A percentile compares a stretch with the other conserved stretches of the same genome.
Evolutionary conservation across 192 early-diverging fungal genomes (phyloP).

Genomic region (Geranomyces michiganensis): DNA sequence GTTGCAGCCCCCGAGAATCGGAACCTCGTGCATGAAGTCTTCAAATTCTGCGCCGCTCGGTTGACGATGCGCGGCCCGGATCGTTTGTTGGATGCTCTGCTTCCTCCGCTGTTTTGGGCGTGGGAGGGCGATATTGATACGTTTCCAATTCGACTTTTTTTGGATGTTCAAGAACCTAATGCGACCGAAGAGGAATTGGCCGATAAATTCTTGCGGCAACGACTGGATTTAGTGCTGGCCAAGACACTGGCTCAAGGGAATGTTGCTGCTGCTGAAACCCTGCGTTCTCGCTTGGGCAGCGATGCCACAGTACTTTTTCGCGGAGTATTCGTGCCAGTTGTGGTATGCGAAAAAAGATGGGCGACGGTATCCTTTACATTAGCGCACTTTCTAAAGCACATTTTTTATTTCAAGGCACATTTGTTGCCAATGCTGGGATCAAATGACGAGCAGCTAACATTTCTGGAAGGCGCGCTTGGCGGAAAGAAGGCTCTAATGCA

Average conservation of each 20-base stretch:
- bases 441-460: background rate
- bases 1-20: background rate
- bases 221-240: background rate
- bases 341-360: background rate
- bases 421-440: background rate
- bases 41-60: background rate
- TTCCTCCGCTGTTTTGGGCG: constrained; percentile 16
- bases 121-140: constrained; percentile 13
- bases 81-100: constrained; percentile 5
- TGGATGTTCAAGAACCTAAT: too few relatives aligned
- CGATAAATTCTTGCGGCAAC: background rate
- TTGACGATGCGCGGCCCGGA: background rate
- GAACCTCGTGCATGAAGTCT: background rate
- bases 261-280: background rate
- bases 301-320: background rate
- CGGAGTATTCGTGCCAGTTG: background rate
- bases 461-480: background rate
- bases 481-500: background rate
- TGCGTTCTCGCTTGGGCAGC: background rate
- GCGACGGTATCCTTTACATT: background rate
- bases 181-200: background rate
- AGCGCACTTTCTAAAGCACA: background rate
- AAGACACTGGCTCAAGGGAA: constrained; percentile 6
- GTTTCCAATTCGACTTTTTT: constrained; percentile 15
- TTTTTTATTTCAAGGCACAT: background rate